These are phyloP conservation scores for Scedosporium dehoogii DNA, from an alignment of 2,329 filamentous ascomycete species.

Conservation along the genomic window DNA sequence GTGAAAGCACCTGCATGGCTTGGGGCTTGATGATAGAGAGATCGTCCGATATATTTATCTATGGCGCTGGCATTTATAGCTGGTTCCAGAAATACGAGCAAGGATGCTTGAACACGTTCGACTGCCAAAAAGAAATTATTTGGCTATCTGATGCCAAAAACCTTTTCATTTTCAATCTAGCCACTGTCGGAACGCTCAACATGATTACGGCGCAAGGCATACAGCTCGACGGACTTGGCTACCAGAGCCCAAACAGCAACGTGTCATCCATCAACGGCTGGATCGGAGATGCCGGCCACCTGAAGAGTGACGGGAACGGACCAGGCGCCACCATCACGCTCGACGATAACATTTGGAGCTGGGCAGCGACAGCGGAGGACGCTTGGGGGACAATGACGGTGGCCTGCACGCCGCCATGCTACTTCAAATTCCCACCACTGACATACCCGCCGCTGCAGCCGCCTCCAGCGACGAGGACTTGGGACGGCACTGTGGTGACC, in stretches of 20 bases:
- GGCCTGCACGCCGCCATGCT: neutral
- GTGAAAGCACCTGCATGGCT: neutral
- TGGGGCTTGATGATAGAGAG: conserved; percentile 13
- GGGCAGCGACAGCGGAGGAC: neutral
- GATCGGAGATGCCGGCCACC: neutral
- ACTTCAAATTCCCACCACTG: neutral
- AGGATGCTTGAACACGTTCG: conserved; percentile 13
- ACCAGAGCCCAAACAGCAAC: neutral
- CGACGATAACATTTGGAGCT: neutral
- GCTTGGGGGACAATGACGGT: neutral
- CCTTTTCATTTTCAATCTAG: neutral
- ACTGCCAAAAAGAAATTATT: conserved; percentile 10
- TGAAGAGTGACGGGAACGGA: neutral
- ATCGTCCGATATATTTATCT: conserved; percentile 11
- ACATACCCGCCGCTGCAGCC: conserved; percentile 1
- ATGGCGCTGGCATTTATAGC: conserved; percentile 15
- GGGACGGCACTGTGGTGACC: neutral
- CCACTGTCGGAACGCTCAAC: neutral
- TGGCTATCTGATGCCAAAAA: neutral
- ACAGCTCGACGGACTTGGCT: neutral
- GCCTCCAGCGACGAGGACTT: neutral
- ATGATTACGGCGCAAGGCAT: neutral
- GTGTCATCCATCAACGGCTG: conserved; percentile 1
- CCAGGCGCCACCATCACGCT: conserved; percentile 1
- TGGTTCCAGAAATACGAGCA: conserved; percentile 15